Evolutionary conservation across 208 protist species (phyloP).

Genomic region (Tritrichomonas foetus): DNA sequence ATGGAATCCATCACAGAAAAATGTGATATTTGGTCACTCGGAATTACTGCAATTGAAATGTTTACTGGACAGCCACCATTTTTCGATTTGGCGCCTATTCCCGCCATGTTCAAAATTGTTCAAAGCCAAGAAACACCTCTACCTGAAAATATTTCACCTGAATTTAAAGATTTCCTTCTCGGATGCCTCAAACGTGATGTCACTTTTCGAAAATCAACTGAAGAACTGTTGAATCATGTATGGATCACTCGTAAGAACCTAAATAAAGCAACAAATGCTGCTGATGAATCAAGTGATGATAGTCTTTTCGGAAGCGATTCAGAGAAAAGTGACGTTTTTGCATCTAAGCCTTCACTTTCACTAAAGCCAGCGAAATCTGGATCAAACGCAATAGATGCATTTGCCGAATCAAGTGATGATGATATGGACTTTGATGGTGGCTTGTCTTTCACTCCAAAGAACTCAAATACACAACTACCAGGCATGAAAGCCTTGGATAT

Average conservation of each 20-base stretch:
- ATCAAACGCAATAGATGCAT: too few species aligned
- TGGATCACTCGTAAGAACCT: not conserved
- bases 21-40: constrained; percentile 77
- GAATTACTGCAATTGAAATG: constrained; percentile 79
- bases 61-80: constrained; percentile 75
- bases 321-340: too few species aligned
- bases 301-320: too few species aligned
- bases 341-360: not conserved
- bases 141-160: constrained; percentile 51
- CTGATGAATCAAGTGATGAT: not conserved
- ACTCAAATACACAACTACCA: not conserved
- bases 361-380: not conserved
- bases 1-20: constrained; percentile 62
- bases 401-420: not conserved
- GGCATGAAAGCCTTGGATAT: not conserved
- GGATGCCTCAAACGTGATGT: not conserved
- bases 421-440: not conserved
- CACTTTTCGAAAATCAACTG: not conserved
- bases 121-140: constrained; percentile 68
- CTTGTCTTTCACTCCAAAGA: not conserved
- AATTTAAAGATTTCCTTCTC: constrained; percentile 41
- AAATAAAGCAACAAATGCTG: not conserved
- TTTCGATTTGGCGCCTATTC: constrained; percentile 71
- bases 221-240: not conserved
- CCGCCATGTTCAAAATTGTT: constrained; percentile 73